A percentile compares a stretch with the other conserved stretches of the same genome.
Evolutionary conservation across 75 land plant genomes (phyloP).

Genomic region (Isoetes taiwanensis): DNA sequence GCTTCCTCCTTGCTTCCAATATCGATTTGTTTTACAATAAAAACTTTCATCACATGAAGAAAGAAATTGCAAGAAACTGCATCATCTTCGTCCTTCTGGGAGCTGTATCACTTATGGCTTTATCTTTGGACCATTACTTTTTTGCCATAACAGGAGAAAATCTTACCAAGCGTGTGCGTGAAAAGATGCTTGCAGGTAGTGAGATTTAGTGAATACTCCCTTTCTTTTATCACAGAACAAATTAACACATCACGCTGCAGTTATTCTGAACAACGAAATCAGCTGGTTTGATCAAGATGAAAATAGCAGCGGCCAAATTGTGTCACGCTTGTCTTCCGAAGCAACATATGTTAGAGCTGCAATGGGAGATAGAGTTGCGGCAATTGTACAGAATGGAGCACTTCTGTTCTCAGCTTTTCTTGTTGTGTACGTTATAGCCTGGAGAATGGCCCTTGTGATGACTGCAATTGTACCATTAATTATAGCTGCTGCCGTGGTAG

Average conservation of each 20-base stretch:
- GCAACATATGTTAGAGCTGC: conserved; percentile 81
- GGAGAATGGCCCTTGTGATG: conserved; percentile 82
- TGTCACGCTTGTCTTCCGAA: conserved; percentile 61
- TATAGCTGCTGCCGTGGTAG: conserved; percentile 72
- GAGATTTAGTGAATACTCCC: too few species aligned
- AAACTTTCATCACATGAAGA: conserved; percentile 1
- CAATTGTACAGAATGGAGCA: conserved; percentile 71
- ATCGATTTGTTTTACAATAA: conserved; percentile 10
- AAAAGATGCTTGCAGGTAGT: conserved; percentile 45
- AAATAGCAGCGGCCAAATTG: conserved; percentile 62
- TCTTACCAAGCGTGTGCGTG: conserved; percentile 57
- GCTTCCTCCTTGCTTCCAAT: conserved; percentile 60
- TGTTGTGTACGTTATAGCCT: conserved; percentile 66
- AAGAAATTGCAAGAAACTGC: conserved; percentile 4
- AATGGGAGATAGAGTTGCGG: conserved; percentile 76
- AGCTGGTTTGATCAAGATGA: conserved; percentile 94
- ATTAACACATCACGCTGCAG: too few species aligned
- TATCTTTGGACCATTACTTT: conserved; percentile 31
- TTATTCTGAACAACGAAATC: conserved; percentile 64
- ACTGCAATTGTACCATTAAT: conserved; percentile 75
- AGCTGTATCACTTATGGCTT: not conserved
- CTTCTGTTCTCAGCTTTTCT: conserved; percentile 74
- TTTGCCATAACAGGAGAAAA: conserved; percentile 82
- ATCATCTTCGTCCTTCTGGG: conserved; percentile 11
- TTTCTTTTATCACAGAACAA: too few species aligned